A percentile compares a stretch with the other conserved stretches of the same genome.
phyloP scores from a whole-genome alignment of 2,329 filamentous ascomycete species.

The Lasiodiplodia gonubiensis region DNA sequence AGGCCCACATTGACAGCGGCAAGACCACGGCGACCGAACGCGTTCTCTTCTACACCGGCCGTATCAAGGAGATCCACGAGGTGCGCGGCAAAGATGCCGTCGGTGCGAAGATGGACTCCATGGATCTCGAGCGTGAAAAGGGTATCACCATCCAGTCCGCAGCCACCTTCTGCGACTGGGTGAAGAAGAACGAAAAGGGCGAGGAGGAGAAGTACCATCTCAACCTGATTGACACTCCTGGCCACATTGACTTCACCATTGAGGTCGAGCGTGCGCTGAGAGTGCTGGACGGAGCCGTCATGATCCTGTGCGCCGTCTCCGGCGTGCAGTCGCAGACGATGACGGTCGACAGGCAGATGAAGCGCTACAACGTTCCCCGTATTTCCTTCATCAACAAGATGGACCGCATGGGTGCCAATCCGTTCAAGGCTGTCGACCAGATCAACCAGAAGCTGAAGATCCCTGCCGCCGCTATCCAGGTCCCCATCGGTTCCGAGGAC shows the following conservation, averaged over 20 bases:
- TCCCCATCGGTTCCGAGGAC: constrained; percentile 92
- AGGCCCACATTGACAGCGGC: constrained; percentile 98
- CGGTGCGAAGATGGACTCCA: constrained; percentile 99
- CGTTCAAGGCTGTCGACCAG: constrained; percentile 96
- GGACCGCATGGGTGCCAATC: constrained; percentile 98
- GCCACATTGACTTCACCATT: constrained; percentile 99
- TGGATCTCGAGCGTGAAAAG: constrained; percentile 98
- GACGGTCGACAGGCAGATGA: constrained; percentile 98
- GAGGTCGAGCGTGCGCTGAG: constrained; percentile 95
- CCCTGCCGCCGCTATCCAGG: constrained; percentile 88
- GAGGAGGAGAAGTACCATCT: constrained; percentile 93
- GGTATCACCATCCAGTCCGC: constrained; percentile 99
- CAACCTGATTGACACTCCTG: constrained; percentile 98
- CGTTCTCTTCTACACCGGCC: constrained; percentile 96
- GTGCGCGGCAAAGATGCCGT: constrained; percentile 93
- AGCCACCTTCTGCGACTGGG: constrained; percentile 97
- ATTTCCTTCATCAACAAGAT: constrained; percentile 99
- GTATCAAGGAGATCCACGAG: constrained; percentile 96
- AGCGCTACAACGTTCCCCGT: constrained; percentile 93
- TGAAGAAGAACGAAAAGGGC: constrained; percentile 77
- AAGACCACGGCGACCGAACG: constrained; percentile 97
- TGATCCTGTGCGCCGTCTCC: constrained; percentile 97
- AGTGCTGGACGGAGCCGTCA: constrained; percentile 94
- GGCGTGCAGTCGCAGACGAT: constrained; percentile 98
- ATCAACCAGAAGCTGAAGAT: constrained; percentile 97